Percentiles rank a stretch among this genome's conserved stretches.
phyloP scores from a whole-genome alignment of 2,329 filamentous ascomycete species.

The Colletotrichum ledebouriae region DNA sequence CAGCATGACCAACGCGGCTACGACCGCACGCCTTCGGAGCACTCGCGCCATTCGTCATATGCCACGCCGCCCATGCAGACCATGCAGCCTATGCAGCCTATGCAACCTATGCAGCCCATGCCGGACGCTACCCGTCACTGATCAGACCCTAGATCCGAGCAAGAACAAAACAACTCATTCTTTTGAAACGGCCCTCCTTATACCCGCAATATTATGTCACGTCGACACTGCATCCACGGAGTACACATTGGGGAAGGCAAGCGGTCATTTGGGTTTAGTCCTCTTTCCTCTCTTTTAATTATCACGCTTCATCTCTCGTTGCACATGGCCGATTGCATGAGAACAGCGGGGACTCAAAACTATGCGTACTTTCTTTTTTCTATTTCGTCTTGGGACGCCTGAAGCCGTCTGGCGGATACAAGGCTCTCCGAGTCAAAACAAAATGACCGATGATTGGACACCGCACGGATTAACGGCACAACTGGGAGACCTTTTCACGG shows the following conservation, averaged over 20 bases:
- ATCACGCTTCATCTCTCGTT: conserved; percentile 30
- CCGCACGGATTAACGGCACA: conserved; percentile 40
- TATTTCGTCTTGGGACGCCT: conserved; percentile 16
- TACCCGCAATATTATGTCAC: conserved; percentile 33
- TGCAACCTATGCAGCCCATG: conserved; percentile 37
- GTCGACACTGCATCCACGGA: conserved; percentile 38
- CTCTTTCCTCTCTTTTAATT: conserved; percentile 25
- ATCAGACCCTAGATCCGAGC: conserved; percentile 31
- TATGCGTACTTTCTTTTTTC: conserved; percentile 36
- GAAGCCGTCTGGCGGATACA: conserved; percentile 23
- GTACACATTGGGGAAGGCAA: conserved; percentile 41
- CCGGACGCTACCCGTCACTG: conserved; percentile 37
- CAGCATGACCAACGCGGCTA: conserved; percentile 39
- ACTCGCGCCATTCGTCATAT: conserved; percentile 29
- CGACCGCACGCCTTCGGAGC: conserved; percentile 34
- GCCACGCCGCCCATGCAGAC: conserved; percentile 30
- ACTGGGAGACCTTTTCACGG: conserved; percentile 17
- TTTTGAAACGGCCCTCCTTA: conserved; percentile 39
- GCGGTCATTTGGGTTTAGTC: conserved; percentile 40
- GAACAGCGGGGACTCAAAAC: conserved; percentile 29
- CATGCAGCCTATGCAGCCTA: conserved; percentile 18
- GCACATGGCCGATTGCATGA: conserved; percentile 29
- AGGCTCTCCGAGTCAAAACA: conserved; percentile 1
- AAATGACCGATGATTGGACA: conserved; percentile 41
- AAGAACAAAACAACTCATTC: conserved; percentile 28